Conservation (phyloP, 257 asterid species). For the Solanum habrochaites region DNA sequence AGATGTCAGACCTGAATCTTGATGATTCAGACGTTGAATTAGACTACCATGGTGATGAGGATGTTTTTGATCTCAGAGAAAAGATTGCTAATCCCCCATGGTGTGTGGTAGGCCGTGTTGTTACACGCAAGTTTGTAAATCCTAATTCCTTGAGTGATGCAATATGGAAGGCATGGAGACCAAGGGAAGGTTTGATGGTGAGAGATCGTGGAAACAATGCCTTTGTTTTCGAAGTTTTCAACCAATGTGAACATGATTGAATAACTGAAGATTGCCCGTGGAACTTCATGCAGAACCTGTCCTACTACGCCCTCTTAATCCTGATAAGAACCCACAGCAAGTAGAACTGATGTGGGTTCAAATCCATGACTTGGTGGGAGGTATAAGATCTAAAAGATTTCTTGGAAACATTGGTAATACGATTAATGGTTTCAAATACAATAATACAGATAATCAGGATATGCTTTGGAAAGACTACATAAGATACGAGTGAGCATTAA, state of each 20-base stretch:
- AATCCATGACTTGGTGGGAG: background rate
- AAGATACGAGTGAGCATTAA: background rate
- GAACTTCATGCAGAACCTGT: background rate
- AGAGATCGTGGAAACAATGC: background rate
- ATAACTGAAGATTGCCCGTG: background rate
- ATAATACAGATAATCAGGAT: too few species aligned
- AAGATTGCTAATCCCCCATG: background rate
- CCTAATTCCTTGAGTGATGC: background rate
- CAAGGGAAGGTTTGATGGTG: background rate
- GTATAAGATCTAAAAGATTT: background rate
- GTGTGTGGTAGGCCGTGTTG: background rate
- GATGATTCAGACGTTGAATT: background rate
- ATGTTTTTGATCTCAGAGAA: background rate
- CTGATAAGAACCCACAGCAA: background rate
- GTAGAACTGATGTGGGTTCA: background rate
- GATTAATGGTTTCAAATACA: background rate
- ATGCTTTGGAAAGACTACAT: background rate
- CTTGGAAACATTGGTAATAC: background rate
- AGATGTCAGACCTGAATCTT: background rate
- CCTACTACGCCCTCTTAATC: background rate
- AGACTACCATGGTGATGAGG: background rate
- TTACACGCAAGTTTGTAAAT: background rate
- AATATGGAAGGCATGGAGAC: background rate
- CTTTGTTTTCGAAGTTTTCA: background rate
- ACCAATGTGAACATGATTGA: background rate